Percentiles rank a stretch among this genome's conserved stretches.
These are phyloP conservation scores for Xylariaceae sp. DNA, from an alignment of 2,329 filamentous ascomycete genomes.

Conservation along the genomic window DNA sequence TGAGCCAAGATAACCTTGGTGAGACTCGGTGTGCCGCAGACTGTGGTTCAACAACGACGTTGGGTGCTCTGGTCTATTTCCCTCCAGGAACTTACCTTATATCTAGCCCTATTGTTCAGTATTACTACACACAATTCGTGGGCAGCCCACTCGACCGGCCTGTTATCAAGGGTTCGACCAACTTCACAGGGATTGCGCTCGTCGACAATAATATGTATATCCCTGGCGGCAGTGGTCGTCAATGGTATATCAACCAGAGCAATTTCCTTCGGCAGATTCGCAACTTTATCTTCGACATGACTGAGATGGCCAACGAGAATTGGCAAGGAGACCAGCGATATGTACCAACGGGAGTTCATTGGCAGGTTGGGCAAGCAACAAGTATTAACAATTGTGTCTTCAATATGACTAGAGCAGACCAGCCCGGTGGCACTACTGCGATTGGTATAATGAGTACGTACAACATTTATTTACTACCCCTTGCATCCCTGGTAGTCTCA, in stretches of 20 bases:
- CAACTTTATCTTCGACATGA: slow-evolving; percentile 55
- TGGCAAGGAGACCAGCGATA: slow-evolving; percentile 43
- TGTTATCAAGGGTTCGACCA: slow-evolving; percentile 58
- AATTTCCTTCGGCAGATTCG: slow-evolving; percentile 59
- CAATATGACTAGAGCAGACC: slow-evolving; percentile 46
- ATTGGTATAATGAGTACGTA: not conserved
- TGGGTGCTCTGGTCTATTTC: slow-evolving; percentile 23
- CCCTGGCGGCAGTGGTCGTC: slow-evolving; percentile 35
- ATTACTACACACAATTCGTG: slow-evolving; percentile 48
- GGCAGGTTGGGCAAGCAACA: slow-evolving; percentile 60
- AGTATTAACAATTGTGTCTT: slow-evolving; percentile 63
- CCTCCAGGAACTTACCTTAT: slow-evolving; percentile 23
- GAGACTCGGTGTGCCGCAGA: slow-evolving; percentile 8
- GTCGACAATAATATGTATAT: slow-evolving; percentile 12
- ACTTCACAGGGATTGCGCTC: slow-evolving; percentile 48
- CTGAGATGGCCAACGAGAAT: slow-evolving; percentile 59
- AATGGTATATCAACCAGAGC: slow-evolving; percentile 57
- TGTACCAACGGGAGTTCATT: slow-evolving; percentile 56
- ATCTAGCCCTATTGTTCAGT: slow-evolving; percentile 12
- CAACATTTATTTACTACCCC: slow-evolving; percentile 30
- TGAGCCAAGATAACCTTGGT: slow-evolving; percentile 8
- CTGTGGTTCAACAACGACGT: slow-evolving; percentile 9
- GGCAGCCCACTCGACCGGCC: slow-evolving; percentile 53
- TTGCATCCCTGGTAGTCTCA: slow-evolving; percentile 52
- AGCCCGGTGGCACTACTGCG: not conserved